Evolutionary conservation across 2,329 filamentous ascomycete species (phyloP), one percentile per base, ranked within the genome.

Genomic region (Calycina marina): DNA sequence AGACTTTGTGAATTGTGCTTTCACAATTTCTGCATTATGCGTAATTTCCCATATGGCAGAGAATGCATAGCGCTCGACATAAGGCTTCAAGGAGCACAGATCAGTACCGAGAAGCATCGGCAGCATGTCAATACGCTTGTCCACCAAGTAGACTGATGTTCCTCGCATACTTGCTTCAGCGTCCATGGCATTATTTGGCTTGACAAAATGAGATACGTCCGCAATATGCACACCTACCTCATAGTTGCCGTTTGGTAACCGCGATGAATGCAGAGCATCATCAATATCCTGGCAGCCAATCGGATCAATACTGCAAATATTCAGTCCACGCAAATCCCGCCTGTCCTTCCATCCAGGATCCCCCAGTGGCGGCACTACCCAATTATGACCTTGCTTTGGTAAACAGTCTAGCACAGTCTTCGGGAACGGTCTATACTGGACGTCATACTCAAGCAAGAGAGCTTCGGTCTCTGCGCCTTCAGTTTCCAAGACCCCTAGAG

Each of bases 71-170:
- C 82, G 81, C 60, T 98, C 90, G n/a, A 98, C 85, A 48, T 94
- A 90, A 0, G 90, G 90, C 56, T 96, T 96, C 13, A 98, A 63
- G 0, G 90, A 98, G 60, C 90, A 98, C 1, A 98, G 65, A 50
- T 98, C 86, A 1, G 90, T 98, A 36, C 90, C 90, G 9, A 98
- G 75, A 18, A 98, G 75, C 68, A 85, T 86, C 1, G 92, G 92
- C 55, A 98, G 68, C 92, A 98, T 98, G 62, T 98, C 92, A 48
- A 98, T 98, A 48, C 90, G 85, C 65, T 98, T 98, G 58, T 98
- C 90, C 3, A 98, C 90, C 11, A 98, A 65, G 54, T 98, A 98
- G 16, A 98, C 90, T 0, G 88, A 96, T 4, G 90, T 96, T 40
- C 90, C 90, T 48, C 90, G 78, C 50, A 93, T 73, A 51, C 84